Conservation (phyloP, 768 basidiomycete genomes). For the Cantharellus cinnabarinus region DNA sequence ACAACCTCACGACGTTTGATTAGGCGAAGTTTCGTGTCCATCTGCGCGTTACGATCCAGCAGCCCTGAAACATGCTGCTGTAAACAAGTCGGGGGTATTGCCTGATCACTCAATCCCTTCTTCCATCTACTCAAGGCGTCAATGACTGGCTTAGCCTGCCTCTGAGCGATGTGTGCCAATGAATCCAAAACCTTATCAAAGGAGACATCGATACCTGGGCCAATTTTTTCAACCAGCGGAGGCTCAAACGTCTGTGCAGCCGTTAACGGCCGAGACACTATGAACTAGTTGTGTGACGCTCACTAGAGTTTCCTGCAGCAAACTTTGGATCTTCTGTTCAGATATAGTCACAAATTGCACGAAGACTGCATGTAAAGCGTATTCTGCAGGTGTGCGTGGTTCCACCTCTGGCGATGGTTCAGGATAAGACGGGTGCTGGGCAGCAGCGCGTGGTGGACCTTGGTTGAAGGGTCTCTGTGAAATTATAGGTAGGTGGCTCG, state of each 20-base stretch:
- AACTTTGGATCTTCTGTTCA: slow-evolving; percentile 58
- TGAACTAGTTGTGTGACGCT: slow-evolving; percentile 14
- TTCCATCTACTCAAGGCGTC: slow-evolving; percentile 81
- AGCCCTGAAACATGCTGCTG: slow-evolving; percentile 1
- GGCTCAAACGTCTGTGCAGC: slow-evolving; percentile 42
- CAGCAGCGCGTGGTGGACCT: neutral
- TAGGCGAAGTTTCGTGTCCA: neutral
- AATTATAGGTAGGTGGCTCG: slow-evolving; percentile 37
- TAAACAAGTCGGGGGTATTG: neutral
- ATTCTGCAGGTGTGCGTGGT: slow-evolving; percentile 70
- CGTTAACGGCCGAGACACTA: neutral
- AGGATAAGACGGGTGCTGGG: neutral
- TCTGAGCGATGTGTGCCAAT: slow-evolving; percentile 68
- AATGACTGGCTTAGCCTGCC: slow-evolving; percentile 63
- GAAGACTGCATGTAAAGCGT: slow-evolving; percentile 73
- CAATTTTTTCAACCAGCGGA: slow-evolving; percentile 45
- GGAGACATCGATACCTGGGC: slow-evolving; percentile 46
- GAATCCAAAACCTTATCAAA: slow-evolving; percentile 77
- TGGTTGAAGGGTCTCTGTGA: slow-evolving; percentile 17
- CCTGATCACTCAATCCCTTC: slow-evolving; percentile 41
- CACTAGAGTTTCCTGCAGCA: slow-evolving; percentile 49
- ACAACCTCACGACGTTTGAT: neutral
- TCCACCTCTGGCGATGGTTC: slow-evolving; percentile 19
- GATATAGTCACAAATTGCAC: slow-evolving; percentile 66
- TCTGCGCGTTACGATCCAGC: neutral